Conservation (phyloP, 2,329 filamentous ascomycete species). For the Drechslera avenae region DNA sequence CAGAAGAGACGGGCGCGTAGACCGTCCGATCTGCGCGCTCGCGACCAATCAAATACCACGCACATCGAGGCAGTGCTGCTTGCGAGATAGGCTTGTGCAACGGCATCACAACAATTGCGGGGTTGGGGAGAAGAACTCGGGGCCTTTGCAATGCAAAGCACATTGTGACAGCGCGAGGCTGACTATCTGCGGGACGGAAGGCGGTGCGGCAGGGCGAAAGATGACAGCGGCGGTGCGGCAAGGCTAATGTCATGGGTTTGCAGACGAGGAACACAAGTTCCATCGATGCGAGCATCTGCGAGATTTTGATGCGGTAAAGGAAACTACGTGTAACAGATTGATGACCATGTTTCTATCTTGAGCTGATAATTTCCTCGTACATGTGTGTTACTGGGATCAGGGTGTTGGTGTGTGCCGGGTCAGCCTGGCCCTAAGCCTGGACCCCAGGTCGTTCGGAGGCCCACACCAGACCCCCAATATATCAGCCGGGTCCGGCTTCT, state of each 20-base stretch:
- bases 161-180: not conserved
- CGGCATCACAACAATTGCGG: not conserved
- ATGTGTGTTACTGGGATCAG: no score
- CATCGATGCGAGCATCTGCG: no score
- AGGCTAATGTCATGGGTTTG: not conserved
- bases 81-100: conserved; percentile 4
- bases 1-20: conserved; percentile 3
- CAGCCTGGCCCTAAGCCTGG: conserved; percentile 2
- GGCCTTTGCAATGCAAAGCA: not conserved
- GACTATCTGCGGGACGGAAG: not conserved
- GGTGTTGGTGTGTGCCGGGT: not conserved
- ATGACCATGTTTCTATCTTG: not conserved
- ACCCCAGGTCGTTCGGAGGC: not conserved
- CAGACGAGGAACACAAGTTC: not conserved
- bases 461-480: no score
- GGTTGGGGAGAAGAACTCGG: not conserved
- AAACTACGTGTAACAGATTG: not conserved
- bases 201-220: no score
- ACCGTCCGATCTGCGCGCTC: not conserved
- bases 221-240: not conserved
- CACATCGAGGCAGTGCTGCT: conserved; percentile 7
- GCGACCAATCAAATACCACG: conserved; percentile 12
- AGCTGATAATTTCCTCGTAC: not conserved
- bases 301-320: no score
- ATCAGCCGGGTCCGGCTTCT: not conserved